Evolutionary conservation across 1,284 basidiomycete genomes (phyloP).

Genomic region (Trichosporon coremiiforme): DNA sequence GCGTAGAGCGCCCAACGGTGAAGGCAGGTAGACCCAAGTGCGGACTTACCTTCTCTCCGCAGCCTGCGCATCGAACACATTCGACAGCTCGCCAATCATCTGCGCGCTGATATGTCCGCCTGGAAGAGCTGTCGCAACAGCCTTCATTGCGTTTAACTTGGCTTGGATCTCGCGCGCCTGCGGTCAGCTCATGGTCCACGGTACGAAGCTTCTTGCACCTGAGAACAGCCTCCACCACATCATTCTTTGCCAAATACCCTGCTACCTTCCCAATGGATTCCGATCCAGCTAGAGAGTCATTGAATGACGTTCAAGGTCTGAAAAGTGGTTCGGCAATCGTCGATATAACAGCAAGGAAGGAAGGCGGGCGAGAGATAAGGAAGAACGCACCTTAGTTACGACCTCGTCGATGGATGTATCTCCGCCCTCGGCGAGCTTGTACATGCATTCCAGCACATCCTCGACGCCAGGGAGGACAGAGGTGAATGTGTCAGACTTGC

Average conservation of each 20-base stretch:
- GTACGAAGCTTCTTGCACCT: no score
- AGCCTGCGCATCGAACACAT: conserved; percentile 25
- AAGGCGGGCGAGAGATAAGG: no score
- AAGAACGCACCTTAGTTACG: conserved; percentile 22
- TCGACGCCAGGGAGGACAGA: conserved; percentile 28
- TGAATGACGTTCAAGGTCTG: no score
- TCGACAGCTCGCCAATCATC: conserved; percentile 23
- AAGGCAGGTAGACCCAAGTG: no score
- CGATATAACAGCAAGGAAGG: no score
- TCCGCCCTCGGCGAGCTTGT: conserved; percentile 22
- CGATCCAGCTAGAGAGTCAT: no score
- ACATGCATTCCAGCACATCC: conserved; percentile 29
- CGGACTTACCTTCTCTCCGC: conserved; percentile 22
- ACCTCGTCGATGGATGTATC: conserved; percentile 22
- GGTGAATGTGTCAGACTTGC: conserved; percentile 26
- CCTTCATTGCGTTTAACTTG: conserved; percentile 23
- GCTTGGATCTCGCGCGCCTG: conserved; percentile 27
- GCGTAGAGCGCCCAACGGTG: no score
- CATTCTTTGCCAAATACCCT: no score
- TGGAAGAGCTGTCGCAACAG: conserved; percentile 21
- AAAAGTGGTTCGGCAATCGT: no score
- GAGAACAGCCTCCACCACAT: no score
- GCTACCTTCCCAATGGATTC: no score
- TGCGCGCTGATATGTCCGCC: conserved; percentile 30
- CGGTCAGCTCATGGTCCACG: background rate